phyloP scores from a whole-genome alignment of 768 basidiomycete species.

The Auriculariales sp. region DNA sequence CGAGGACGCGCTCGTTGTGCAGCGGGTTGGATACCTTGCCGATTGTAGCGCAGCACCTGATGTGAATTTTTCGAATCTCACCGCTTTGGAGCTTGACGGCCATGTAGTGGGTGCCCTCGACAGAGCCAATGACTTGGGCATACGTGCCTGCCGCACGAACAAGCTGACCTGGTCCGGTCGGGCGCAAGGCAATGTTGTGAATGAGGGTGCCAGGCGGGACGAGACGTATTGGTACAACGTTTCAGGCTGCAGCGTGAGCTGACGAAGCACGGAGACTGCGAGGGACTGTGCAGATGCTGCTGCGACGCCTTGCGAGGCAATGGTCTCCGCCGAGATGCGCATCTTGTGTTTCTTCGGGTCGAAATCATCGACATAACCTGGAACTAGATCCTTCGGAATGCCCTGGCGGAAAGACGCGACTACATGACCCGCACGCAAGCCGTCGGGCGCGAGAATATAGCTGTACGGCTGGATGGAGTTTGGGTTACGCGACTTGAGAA shows the following conservation, averaged over 20 bases:
- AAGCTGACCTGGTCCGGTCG: slow-evolving; percentile 63
- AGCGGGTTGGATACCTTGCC: slow-evolving; percentile 85
- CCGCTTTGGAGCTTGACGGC: slow-evolving; percentile 84
- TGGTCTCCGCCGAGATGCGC: slow-evolving; percentile 3
- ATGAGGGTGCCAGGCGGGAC: slow-evolving; percentile 80
- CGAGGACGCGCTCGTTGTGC: slow-evolving; percentile 72
- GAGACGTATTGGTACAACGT: slow-evolving; percentile 80
- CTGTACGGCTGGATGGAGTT: slow-evolving; percentile 43
- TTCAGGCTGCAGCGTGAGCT: slow-evolving; percentile 73
- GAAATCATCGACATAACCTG: slow-evolving; percentile 22
- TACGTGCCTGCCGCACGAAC: slow-evolving; percentile 83
- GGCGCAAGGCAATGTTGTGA: slow-evolving; percentile 69
- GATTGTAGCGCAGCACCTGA: slow-evolving; percentile 71
- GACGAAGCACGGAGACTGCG: slow-evolving; percentile 72
- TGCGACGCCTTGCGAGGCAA: neutral
- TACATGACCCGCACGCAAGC: slow-evolving; percentile 72
- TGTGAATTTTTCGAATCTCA: slow-evolving; percentile 69
- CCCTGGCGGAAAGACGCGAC: slow-evolving; percentile 79
- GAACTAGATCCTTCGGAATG: slow-evolving; percentile 61
- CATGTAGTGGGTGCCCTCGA: slow-evolving; percentile 53
- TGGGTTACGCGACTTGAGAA: slow-evolving; percentile 51
- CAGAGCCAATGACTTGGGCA: slow-evolving; percentile 69
- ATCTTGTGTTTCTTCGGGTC: neutral
- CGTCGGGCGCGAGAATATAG: slow-evolving; percentile 89
- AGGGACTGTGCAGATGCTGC: slow-evolving; percentile 40